A percentile compares a stretch with the other conserved stretches of the same genome.
phyloP scores from a whole-genome alignment of 2,329 filamentous ascomycete genomes.

The Xylaria sp. region DNA sequence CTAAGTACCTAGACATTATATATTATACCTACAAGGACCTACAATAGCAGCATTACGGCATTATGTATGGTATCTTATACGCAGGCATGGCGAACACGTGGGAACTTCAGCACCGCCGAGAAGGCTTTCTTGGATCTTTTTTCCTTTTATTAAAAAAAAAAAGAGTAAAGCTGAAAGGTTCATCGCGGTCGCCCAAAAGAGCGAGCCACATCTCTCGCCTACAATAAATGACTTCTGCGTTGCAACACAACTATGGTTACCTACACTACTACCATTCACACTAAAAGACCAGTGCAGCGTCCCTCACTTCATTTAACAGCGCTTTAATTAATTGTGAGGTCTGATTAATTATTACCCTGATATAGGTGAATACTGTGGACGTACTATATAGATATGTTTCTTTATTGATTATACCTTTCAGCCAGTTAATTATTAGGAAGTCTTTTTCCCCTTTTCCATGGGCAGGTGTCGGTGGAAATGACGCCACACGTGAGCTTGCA shows the following conservation, averaged over 20 bases:
- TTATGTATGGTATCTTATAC: background rate
- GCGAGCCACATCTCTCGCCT: too few relatives aligned
- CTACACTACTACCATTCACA: too few relatives aligned
- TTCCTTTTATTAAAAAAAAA: too few relatives aligned
- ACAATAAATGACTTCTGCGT: too few relatives aligned
- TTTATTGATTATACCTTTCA: background rate
- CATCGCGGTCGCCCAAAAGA: background rate
- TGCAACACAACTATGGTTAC: too few relatives aligned
- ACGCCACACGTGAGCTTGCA: constrained; percentile 16
- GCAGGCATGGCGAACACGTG: constrained; percentile 1
- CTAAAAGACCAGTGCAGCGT: too few relatives aligned
- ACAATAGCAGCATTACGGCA: background rate
- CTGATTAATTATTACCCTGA: too few relatives aligned
- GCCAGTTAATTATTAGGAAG: background rate
- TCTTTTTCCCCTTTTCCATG: background rate
- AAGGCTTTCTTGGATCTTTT: too few relatives aligned
- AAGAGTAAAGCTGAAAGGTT: background rate
- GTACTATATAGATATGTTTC: background rate
- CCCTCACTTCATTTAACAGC: too few relatives aligned
- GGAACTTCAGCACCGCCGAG: background rate
- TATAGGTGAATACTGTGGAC: too few relatives aligned
- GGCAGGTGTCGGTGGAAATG: constrained; percentile 1
- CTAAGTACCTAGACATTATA: background rate
- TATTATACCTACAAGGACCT: background rate
- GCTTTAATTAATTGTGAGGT: too few relatives aligned